Percentiles rank a stretch among this genome's conserved stretches.
phyloP scores from a whole-genome alignment of 2,329 filamentous ascomycete species.

The Xylaria sp. region DNA sequence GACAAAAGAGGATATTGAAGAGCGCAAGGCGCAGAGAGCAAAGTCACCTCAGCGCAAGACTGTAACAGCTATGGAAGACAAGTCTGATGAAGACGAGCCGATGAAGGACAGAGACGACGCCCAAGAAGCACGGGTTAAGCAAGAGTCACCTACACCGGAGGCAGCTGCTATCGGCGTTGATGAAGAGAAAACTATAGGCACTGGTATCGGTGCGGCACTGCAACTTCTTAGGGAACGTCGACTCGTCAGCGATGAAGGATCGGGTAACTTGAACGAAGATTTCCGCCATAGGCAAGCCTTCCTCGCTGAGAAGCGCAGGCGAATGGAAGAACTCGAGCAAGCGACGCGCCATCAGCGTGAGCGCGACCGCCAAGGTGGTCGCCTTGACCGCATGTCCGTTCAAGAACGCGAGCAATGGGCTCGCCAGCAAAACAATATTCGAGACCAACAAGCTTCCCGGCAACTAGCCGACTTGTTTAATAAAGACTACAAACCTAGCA shows the following conservation, averaged over 20 bases:
- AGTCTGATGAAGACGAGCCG: slow-evolving; percentile 51
- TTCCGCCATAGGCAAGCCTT: slow-evolving; percentile 78
- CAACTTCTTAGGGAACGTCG: slow-evolving; percentile 85
- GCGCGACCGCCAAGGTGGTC: slow-evolving; percentile 81
- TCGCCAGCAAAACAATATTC: slow-evolving; percentile 83
- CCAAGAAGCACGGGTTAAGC: slow-evolving; percentile 53
- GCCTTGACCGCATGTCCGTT: slow-evolving; percentile 86
- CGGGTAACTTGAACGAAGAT: slow-evolving; percentile 67
- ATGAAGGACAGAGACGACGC: slow-evolving; percentile 58
- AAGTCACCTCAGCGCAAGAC: slow-evolving; percentile 46
- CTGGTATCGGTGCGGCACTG: slow-evolving; percentile 82
- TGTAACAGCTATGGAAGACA: slow-evolving; percentile 52
- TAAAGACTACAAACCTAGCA: slow-evolving; percentile 85
- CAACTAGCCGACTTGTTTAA: slow-evolving; percentile 86
- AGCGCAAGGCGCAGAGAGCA: slow-evolving; percentile 57
- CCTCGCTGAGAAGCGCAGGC: slow-evolving; percentile 76
- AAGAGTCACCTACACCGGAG: slow-evolving; percentile 50
- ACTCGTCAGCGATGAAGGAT: slow-evolving; percentile 70
- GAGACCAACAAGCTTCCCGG: slow-evolving; percentile 83
- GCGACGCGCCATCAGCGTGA: slow-evolving; percentile 83
- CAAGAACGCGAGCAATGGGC: slow-evolving; percentile 90
- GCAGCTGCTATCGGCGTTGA: slow-evolving; percentile 76
- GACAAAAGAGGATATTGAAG: slow-evolving; percentile 65
- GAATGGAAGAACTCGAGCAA: slow-evolving; percentile 76
- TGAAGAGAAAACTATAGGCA: slow-evolving; percentile 82